These are phyloP conservation scores for Nakazawaea siamensis DNA, from an alignment of 805 yeast genomes.

Conservation along the genomic window DNA sequence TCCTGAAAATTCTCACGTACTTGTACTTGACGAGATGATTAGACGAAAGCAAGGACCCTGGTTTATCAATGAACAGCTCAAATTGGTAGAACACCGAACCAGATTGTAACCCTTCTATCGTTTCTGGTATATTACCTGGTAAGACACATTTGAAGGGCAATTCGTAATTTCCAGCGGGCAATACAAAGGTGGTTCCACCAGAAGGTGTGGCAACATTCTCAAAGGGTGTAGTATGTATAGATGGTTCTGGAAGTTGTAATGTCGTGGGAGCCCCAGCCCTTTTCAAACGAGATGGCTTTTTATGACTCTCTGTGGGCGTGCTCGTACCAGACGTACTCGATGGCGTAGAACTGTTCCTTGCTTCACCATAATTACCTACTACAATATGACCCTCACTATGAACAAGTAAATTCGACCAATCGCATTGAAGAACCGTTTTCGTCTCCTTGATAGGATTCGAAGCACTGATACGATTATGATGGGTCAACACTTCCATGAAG, in stretches of 20 bases:
- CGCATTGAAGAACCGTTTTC: slow-evolving; percentile 30
- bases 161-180: slow-evolving; percentile 45
- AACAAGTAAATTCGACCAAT: slow-evolving; percentile 40
- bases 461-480: slow-evolving; percentile 18
- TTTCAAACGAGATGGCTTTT: slow-evolving; percentile 7
- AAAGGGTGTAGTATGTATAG: slow-evolving; percentile 22
- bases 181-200: slow-evolving; percentile 26
- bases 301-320: slow-evolving; percentile 1
- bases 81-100: slow-evolving; percentile 36
- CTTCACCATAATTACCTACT: slow-evolving; percentile 35
- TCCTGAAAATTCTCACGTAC: slow-evolving; percentile 35
- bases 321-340: slow-evolving; percentile 1
- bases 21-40: slow-evolving; percentile 19
- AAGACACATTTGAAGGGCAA: slow-evolving; percentile 36
- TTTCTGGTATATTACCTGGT: slow-evolving; percentile 40
- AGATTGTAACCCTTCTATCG: slow-evolving; percentile 39
- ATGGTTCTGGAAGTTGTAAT: slow-evolving; percentile 9
- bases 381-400: slow-evolving; percentile 27
- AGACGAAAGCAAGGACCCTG: slow-evolving; percentile 15
- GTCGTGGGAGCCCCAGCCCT: slow-evolving; percentile 10
- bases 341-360: not conserved
- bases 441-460: slow-evolving; percentile 29
- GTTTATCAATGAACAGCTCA: slow-evolving; percentile 30
- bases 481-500: slow-evolving; percentile 26
- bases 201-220: slow-evolving; percentile 17